Evolutionary conservation across 768 basidiomycete species (phyloP), one percentile per base, ranked within the genome.

Genomic region (Kwoniella mangroviensis): DNA sequence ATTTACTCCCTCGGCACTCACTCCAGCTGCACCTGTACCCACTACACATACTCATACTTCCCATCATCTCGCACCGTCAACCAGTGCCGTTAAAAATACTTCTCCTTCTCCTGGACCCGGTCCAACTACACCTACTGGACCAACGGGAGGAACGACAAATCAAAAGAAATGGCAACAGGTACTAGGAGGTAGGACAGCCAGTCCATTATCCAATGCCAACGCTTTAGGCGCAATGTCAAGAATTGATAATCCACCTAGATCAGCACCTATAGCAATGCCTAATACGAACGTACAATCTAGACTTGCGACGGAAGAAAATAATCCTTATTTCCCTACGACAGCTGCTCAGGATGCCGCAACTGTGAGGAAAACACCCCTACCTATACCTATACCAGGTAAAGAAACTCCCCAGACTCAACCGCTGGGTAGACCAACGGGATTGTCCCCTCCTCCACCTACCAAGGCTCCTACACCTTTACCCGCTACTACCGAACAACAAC

Each of bases 1-100:
- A 12, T 80, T 83, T 58, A 83, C 82, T 3, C 80, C 78, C 13
- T 64, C 68, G 3, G 68, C 73, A 15, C 76, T 83, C 51, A 83
- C 82, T 1, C 80, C 78, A 1, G 76, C 76, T 13, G 74, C 76
- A 6, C 77, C 75, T 1, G 75, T 76, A 40, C 67, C 75, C 2
- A 75, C 75, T 13, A 74, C 66, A 26, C 71, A 77, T 13, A 76
- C 76, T 11, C 67, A 71, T 56, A 76, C 79, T 21, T 67, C 67
- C 12, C 69, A 76, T 53, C 72, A 71, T 65, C 71, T 75, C 19
- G 70, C 68, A 22, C 59, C 72, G 15, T 72, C 72, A 12, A 63
- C 69, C 15, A 42, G 65, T 41, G 59, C 67, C 11, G 45, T 58
- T 40, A 55, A 26, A 9, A 52, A 49, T 5, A 45, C 63, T 21